Conservation (phyloP, 2,329 filamentous ascomycete species). For the Pseudocercospora macadamiae region DNA sequence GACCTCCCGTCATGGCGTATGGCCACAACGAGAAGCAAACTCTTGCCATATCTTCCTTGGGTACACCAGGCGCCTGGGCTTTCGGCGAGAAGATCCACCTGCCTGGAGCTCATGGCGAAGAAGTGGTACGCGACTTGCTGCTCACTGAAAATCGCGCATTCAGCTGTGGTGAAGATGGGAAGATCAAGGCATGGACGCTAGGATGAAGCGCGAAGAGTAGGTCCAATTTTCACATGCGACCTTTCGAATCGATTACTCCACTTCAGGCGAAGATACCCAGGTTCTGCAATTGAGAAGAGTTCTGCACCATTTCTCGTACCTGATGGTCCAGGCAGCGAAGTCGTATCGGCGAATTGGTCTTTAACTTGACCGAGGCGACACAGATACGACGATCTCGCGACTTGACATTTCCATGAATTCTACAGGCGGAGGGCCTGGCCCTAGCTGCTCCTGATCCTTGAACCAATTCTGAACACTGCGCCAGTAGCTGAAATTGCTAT, state of each 20-base stretch:
- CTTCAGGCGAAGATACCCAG: neutral
- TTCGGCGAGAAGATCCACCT: constrained; percentile 38
- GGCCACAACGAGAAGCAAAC: constrained; percentile 36
- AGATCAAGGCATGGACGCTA: constrained; percentile 46
- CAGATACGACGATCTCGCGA: no score
- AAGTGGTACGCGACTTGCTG: constrained; percentile 52
- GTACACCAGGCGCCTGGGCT: constrained; percentile 29
- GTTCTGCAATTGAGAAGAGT: neutral
- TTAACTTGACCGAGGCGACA: no score
- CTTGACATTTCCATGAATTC: no score
- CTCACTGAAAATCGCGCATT: constrained; percentile 41
- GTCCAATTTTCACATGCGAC: neutral
- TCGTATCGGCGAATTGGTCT: no score
- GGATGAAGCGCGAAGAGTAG: constrained; percentile 7
- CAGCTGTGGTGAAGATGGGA: constrained; percentile 55
- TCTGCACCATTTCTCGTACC: neutral
- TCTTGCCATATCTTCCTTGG: constrained; percentile 33
- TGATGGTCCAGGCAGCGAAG: no score
- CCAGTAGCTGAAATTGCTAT: no score
- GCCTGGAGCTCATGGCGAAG: constrained; percentile 51
- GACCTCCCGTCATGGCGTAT: constrained; percentile 34
- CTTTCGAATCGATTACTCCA: neutral
- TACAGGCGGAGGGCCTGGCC: no score
- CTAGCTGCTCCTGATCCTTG: no score
- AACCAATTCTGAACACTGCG: no score